Percentiles rank a stretch among this genome's conserved stretches.
Conservation (phyloP, 441 rosid species). For the Syzygium syzygioides region DNA sequence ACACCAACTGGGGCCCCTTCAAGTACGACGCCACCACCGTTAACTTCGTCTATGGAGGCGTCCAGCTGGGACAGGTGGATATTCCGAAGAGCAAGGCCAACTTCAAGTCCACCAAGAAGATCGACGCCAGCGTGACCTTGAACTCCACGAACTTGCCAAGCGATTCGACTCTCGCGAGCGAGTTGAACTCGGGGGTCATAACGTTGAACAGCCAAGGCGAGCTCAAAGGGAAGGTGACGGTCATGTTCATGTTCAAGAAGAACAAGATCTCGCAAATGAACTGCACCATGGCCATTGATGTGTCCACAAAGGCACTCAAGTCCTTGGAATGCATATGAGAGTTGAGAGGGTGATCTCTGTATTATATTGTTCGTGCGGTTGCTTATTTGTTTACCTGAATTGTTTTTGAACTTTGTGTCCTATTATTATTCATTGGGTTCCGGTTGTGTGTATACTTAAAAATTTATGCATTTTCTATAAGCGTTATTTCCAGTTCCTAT, state of each 20-base stretch:
- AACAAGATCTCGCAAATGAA: neutral
- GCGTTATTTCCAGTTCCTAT: no score
- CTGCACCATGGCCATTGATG: neutral
- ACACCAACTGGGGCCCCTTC: slow-evolving; percentile 1
- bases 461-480: neutral
- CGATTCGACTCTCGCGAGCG: neutral
- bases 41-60: neutral
- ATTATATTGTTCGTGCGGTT: neutral
- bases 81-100: neutral
- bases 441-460: neutral
- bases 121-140: neutral
- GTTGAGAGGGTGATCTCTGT: neutral
- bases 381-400: neutral
- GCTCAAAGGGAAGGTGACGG: neutral
- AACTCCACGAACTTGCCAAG: neutral
- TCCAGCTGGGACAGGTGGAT: neutral
- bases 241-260: neutral
- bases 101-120: slow-evolving; percentile 8
- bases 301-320: neutral
- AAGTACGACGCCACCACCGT: neutral
- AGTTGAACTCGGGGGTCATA: neutral
- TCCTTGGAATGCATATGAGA: neutral
- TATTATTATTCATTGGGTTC: neutral
- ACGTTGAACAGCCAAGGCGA: neutral
- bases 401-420: neutral